Conservation (phyloP, 2,329 filamentous ascomycete species). For the Botrytis galanthina region DNA sequence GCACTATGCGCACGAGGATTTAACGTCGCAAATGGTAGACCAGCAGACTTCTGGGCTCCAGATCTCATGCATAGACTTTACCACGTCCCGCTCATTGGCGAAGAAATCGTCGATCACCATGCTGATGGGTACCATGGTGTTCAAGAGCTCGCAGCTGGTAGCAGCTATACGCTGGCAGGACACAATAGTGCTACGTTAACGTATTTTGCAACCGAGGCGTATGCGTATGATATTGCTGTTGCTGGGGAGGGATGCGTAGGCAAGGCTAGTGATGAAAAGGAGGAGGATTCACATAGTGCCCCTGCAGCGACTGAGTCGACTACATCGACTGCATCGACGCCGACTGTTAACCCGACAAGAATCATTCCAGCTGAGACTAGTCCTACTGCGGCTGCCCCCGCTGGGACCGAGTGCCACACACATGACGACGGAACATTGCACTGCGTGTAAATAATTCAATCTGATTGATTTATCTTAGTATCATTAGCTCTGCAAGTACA, state of each 20-base stretch:
- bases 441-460: not conserved
- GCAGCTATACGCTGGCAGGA: constrained; percentile 48
- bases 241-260: constrained; percentile 39
- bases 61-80: constrained; percentile 67
- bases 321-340: not conserved
- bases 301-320: not conserved
- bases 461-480: not conserved
- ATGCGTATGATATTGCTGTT: constrained; percentile 62
- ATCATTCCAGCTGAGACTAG: not conserved
- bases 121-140: constrained; percentile 56
- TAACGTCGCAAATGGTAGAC: not conserved
- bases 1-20: not conserved
- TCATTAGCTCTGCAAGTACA: not conserved
- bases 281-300: not conserved
- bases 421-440: constrained; percentile 1
- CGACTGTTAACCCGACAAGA: not conserved
- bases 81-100: constrained; percentile 60
- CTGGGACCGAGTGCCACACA: constrained; percentile 1
- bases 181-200: constrained; percentile 62
- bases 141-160: constrained; percentile 49
- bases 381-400: not conserved
- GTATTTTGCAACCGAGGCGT: constrained; percentile 68
- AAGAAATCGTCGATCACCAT: constrained; percentile 60
- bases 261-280: not conserved
- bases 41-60: not conserved